These are phyloP conservation scores for Pythium dissotocum DNA, from an alignment of 352 stramenopile species.

Conservation along the genomic window DNA sequence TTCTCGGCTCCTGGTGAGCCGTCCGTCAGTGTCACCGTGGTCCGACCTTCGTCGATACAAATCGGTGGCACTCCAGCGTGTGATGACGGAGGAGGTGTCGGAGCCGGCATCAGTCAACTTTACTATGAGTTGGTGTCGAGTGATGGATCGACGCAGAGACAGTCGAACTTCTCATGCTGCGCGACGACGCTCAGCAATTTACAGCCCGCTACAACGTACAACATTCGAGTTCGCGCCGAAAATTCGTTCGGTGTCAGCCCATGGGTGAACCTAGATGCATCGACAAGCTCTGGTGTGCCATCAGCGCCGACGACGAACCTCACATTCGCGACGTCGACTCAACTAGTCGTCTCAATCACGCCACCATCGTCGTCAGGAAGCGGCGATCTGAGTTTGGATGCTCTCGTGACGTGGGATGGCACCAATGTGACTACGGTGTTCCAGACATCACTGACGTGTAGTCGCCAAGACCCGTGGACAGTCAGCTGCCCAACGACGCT, in stretches of 20 bases:
- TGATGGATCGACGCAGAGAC: neutral
- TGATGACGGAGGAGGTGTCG: slow-evolving; percentile 33
- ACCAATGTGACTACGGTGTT: neutral
- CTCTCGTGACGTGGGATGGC: neutral
- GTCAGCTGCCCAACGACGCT: slow-evolving; percentile 33
- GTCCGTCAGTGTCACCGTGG: slow-evolving; percentile 14
- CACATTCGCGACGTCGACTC: slow-evolving; percentile 27
- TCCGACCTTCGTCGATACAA: slow-evolving; percentile 14
- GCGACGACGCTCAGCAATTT: slow-evolving; percentile 23
- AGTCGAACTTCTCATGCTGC: slow-evolving; percentile 24
- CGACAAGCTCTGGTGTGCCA: slow-evolving; percentile 32
- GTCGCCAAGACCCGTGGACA: neutral
- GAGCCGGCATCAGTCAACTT: slow-evolving; percentile 2
- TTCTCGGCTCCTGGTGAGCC: slow-evolving; percentile 18
- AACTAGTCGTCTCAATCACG: slow-evolving; percentile 31
- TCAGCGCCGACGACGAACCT: slow-evolving; percentile 27
- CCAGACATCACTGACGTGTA: slow-evolving; percentile 6
- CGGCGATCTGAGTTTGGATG: slow-evolving; percentile 19
- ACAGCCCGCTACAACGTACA: slow-evolving; percentile 28
- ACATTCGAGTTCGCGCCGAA: slow-evolving; percentile 23
- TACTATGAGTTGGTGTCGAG: slow-evolving; percentile 25
- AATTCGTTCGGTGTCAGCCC: slow-evolving; percentile 26
- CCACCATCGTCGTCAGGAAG: slow-evolving; percentile 22
- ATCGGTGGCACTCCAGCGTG: slow-evolving; percentile 32
- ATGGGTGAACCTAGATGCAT: slow-evolving; percentile 33